Evolutionary conservation across 305 asterid species (phyloP).

Genomic region (Fraxinus floribunda): DNA sequence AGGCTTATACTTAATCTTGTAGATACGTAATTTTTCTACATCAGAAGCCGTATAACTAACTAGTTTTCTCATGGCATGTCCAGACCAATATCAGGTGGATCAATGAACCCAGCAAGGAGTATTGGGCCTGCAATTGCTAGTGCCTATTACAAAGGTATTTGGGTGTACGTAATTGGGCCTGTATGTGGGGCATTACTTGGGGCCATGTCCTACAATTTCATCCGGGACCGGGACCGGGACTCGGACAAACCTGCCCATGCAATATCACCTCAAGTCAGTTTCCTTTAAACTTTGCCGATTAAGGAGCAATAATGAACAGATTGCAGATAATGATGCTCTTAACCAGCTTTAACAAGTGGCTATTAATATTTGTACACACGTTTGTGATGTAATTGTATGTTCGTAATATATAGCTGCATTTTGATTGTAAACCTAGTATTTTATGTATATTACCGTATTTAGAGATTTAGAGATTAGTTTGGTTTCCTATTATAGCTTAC

Average conservation of each 20-base stretch:
- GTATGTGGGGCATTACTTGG: constrained; percentile 59
- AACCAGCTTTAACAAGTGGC: neutral
- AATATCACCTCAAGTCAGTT: constrained; percentile 24
- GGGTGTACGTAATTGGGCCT: constrained; percentile 71
- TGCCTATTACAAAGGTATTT: constrained; percentile 50
- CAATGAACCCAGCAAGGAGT: constrained; percentile 78
- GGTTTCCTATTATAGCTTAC: too few relatives aligned
- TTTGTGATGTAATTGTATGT: too few relatives aligned
- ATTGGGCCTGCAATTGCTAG: constrained; percentile 88
- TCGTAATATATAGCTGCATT: neutral
- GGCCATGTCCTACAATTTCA: constrained; percentile 59
- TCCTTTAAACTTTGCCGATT: constrained; percentile 47
- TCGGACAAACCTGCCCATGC: constrained; percentile 47
- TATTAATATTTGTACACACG: too few relatives aligned
- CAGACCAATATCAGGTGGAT: constrained; percentile 85
- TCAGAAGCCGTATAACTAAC: neutral
- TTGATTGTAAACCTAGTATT: neutral
- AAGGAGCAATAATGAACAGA: constrained; percentile 40
- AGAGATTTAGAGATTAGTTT: too few relatives aligned
- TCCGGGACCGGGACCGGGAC: too few relatives aligned
- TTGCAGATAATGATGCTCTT: constrained; percentile 24
- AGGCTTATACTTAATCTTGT: too few relatives aligned
- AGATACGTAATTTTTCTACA: too few relatives aligned
- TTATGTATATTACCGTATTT: too few relatives aligned
- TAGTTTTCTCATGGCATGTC: neutral